phyloP scores from a whole-genome alignment of 768 basidiomycete species.

The Mycena kentingensis region DNA sequence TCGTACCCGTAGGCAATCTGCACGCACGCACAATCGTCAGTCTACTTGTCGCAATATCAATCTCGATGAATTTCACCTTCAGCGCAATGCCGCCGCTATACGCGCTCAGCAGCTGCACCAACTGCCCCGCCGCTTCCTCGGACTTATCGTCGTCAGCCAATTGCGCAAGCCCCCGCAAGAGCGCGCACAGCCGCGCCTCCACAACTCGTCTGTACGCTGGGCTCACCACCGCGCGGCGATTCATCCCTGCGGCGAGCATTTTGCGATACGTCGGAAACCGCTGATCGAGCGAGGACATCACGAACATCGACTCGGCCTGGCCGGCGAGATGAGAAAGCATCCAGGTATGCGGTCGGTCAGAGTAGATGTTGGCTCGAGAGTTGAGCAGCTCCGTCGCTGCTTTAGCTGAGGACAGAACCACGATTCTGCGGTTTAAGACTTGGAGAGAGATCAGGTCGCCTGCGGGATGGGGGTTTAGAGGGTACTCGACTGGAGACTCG shows the following conservation, averaged over 20 bases:
- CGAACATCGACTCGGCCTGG: conserved; percentile 33
- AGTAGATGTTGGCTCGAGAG: conserved; percentile 48
- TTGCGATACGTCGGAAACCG: conserved; percentile 39
- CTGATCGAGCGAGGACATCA: conserved; percentile 31
- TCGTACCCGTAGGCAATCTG: conserved; percentile 45
- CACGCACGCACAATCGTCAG: conserved; percentile 36
- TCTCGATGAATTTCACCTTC: not conserved
- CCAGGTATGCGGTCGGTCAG: conserved; percentile 43
- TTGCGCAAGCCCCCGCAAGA: conserved; percentile 33
- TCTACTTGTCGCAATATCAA: conserved; percentile 24
- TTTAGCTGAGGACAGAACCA: conserved; percentile 49
- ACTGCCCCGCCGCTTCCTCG: too few relatives aligned
- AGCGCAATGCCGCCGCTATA: conserved; percentile 16
- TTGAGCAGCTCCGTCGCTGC: conserved; percentile 50
- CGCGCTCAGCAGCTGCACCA: conserved; percentile 37
- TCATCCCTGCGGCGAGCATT: conserved; percentile 40
- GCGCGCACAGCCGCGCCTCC: conserved; percentile 29
- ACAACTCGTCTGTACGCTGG: conserved; percentile 37
- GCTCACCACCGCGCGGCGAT: conserved; percentile 34
- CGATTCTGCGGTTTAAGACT: conserved; percentile 38
- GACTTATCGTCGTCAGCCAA: conserved; percentile 31
- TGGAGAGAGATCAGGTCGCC: conserved; percentile 45
- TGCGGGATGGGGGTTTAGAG: conserved; percentile 21
- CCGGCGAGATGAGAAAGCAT: conserved; percentile 36
- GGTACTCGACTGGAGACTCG: not conserved